Evolutionary conservation across 2,329 filamentous ascomycete species (phyloP).

Genomic region (Lachnellula suecica): DNA sequence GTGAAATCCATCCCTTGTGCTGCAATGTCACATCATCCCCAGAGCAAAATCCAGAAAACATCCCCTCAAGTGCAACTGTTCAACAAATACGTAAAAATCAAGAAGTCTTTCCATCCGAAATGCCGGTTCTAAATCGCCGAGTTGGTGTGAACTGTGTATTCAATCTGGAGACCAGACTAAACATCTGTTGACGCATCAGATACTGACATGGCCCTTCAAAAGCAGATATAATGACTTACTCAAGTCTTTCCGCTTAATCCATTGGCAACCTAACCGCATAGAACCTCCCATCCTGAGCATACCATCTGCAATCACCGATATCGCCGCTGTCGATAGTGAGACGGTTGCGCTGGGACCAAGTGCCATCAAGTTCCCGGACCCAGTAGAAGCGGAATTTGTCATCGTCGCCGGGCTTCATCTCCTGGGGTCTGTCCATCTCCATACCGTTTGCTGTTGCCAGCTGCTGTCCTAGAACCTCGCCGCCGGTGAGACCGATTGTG

Average conservation of each 20-base stretch:
- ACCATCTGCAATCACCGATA: constrained; percentile 56
- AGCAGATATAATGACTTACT: neutral
- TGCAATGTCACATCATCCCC: neutral
- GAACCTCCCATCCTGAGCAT: constrained; percentile 57
- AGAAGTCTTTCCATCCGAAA: neutral
- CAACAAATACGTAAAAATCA: neutral
- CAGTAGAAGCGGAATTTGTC: constrained; percentile 61
- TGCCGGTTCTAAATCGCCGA: neutral
- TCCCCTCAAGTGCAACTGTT: neutral
- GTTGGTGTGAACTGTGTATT: neutral
- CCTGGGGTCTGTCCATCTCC: constrained; percentile 41
- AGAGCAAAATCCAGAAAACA: neutral
- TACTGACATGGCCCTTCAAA: no score
- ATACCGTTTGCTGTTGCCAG: constrained; percentile 19
- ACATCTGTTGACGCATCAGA: no score
- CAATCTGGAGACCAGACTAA: no score
- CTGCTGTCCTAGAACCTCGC: constrained; percentile 25
- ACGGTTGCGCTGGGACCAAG: constrained; percentile 59
- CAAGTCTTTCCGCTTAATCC: constrained; percentile 3
- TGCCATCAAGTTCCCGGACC: constrained; percentile 59
- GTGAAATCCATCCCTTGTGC: neutral
- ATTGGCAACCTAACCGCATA: constrained; percentile 56
- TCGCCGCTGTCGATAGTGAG: constrained; percentile 58
- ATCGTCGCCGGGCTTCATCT: constrained; percentile 62
- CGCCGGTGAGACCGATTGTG: constrained; percentile 19